Evolutionary conservation across 148 eudicot species (phyloP).

Genomic region (Silene conica): DNA sequence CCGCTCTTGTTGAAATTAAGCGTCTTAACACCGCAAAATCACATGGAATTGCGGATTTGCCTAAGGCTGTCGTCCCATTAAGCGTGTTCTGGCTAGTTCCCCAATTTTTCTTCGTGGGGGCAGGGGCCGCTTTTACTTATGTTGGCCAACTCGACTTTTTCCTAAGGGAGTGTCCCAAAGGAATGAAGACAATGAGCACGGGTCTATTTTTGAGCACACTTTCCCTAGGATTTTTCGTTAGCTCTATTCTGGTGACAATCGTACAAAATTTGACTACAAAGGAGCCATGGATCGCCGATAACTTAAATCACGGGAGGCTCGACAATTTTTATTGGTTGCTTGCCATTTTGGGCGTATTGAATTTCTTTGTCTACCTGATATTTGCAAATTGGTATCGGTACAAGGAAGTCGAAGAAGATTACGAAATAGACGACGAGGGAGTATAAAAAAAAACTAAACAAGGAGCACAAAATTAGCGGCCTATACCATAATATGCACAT

Average conservation of each 20-base stretch:
- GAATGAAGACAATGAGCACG: constrained; percentile 96
- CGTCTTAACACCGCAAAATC: constrained; percentile 36
- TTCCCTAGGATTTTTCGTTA: constrained; percentile 72
- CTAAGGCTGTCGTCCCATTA: constrained; percentile 36
- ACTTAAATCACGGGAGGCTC: constrained; percentile 75
- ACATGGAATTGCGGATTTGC: constrained; percentile 32
- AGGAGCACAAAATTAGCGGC: neutral
- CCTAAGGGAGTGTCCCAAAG: constrained; percentile 86
- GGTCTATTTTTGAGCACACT: constrained; percentile 83
- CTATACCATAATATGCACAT: constrained; percentile 10
- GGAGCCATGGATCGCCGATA: constrained; percentile 80
- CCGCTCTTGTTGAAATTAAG: constrained; percentile 62
- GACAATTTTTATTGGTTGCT: constrained; percentile 79
- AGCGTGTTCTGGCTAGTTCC: constrained; percentile 74
- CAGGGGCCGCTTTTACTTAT: constrained; percentile 90
- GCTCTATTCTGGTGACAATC: constrained; percentile 57
- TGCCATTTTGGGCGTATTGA: constrained; percentile 44
- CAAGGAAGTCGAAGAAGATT: constrained; percentile 71
- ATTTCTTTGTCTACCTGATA: constrained; percentile 47
- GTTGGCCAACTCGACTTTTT: constrained; percentile 88
- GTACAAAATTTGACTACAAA: constrained; percentile 52
- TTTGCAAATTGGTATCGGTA: constrained; percentile 64
- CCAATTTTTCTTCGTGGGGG: constrained; percentile 69
- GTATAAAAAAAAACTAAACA: too few species aligned
- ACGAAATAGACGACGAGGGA: constrained; percentile 40